Evolutionary conservation across 805 yeast genomes (phyloP), one percentile per base, ranked within the genome.

Genomic region (Kregervanrija pseudodelftensis): DNA sequence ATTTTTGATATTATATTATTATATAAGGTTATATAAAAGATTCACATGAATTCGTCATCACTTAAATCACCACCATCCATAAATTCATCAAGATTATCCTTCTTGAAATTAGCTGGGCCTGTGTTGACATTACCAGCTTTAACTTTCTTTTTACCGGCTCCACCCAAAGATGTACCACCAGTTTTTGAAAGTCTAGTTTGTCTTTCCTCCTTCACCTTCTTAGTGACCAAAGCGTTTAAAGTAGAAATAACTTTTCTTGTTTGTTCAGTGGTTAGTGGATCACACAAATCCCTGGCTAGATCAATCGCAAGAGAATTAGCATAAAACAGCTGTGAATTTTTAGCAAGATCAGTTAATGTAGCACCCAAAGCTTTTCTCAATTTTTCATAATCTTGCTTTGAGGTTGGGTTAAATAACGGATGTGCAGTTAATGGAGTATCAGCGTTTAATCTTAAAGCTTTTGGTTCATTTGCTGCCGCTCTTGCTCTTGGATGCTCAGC

Each of bases 101-200:
- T 82, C 73, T 82, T 85, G 67, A 74, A 74, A 4, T 67, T 61
- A 32, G 67, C 61, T 10, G 54, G 54, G 40, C 77, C 78, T 42
- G 85, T 71, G 62, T 82, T 83, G 38, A 87, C 83, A 45, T 79
- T 75, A 46, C 86, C 83, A 28, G 50, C 49, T 66, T 85, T 84
- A 47, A 88, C 96, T 79, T 90, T 91, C 79, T 85, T 84, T 77
- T 90, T 89, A 67, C 95, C 95, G 34, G 95, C 93, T 62, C 96
- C 96, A 57, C 95, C 95, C 17, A 87, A 77, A 35, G 91, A 79
- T 28, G 95, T 85, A 52, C 91, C 93, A 50, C 93, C 91, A 44
- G 86, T 74, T 62, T 81, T 83, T 55, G 84, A 77, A 57, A 85
- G 69, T 64, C 96, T 80, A 22, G 85, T 88, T 58, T 79, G 85